Evolutionary conservation across 768 basidiomycete species (phyloP).

Genomic region (Phlegmacium glaucopus): DNA sequence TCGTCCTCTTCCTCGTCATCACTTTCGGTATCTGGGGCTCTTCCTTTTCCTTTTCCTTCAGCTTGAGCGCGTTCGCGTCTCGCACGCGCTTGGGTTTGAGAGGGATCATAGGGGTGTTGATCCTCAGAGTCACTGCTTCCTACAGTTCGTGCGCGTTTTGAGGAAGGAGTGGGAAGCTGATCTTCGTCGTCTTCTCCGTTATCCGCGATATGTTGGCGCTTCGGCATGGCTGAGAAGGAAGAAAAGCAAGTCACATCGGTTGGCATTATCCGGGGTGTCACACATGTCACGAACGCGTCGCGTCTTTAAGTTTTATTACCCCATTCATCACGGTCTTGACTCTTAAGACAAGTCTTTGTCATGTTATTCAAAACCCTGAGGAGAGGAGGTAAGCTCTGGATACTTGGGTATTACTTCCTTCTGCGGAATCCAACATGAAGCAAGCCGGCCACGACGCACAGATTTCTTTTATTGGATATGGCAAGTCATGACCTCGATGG

Average conservation of each 20-base stretch:
- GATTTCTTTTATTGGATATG: no score
- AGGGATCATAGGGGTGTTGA: conserved; percentile 11
- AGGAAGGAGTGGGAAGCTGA: conserved; percentile 18
- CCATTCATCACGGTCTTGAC: no score
- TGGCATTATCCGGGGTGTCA: no score
- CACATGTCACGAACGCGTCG: not conserved
- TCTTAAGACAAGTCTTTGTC: no score
- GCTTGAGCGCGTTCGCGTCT: conserved; percentile 9
- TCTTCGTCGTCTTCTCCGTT: conserved; percentile 41
- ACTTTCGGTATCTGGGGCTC: conserved; percentile 28
- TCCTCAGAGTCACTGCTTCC: conserved; percentile 23
- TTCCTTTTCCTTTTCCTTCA: conserved; percentile 29
- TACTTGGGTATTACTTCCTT: no score
- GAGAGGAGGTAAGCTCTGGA: no score
- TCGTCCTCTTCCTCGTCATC: conserved; percentile 26
- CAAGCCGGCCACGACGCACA: no score
- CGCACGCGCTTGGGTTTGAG: conserved; percentile 15
- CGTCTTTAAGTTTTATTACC: not conserved
- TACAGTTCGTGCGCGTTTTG: conserved; percentile 31
- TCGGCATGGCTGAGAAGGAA: conserved; percentile 41
- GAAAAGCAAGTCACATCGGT: not conserved
- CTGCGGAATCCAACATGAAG: no score
- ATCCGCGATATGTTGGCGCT: conserved; percentile 43
- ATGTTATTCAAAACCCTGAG: no score
- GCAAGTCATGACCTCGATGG: no score